Base-by-base conservation (phyloP, 306 rosid genomes). In the Vigna mungo region DNA sequence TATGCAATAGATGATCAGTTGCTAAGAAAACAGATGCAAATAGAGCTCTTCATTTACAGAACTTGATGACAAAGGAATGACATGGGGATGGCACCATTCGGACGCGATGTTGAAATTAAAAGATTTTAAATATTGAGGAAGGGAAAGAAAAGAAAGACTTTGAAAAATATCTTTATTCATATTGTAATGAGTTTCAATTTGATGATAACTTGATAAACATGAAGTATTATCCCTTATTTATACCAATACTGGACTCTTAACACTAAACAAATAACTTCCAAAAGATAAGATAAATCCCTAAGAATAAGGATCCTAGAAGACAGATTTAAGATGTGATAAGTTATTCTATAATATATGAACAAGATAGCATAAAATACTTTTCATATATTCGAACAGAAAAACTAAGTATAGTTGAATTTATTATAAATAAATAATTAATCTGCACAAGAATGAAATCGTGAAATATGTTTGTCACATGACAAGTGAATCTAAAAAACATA, bases 261-360 rank as follows among this genome's bases (percentile, higher is more conserved):
- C 14, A 43, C 65, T 59, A 59, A 27, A 59, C 37, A 58, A 25
- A 58, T 58, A 23, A 58, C 17, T 58, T 23, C 9, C 17, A 4
- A 58, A 25, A 58, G 9, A 58, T 55, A 21, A 21, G 36, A 56
- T 58, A 25, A 25, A 25, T 58, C 9, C 37, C 9, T 58, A 58
- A 58, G 64, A 58, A 58, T 58, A 58, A 58, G 10, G 7, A 58
- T 23, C 18, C 64, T 58, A 58, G 7, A 58, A 58, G 64, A 58
- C 27, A 20, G 63, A 56, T 11, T 23, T 56, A 56, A 56, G 60
- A 23, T 23, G n/a, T 56, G 63, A 56, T 21, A 30, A 21, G 34
- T 15, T 23, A 56, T 21, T 18, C 15, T 3, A 54, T 12, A 53
- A 11, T 43, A 54, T 54, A 54, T 10, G 21, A 54, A 20, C 30